phyloP scores from a whole-genome alignment of 2,329 filamentous ascomycete species.

The Aspergillus sclerotialis region DNA sequence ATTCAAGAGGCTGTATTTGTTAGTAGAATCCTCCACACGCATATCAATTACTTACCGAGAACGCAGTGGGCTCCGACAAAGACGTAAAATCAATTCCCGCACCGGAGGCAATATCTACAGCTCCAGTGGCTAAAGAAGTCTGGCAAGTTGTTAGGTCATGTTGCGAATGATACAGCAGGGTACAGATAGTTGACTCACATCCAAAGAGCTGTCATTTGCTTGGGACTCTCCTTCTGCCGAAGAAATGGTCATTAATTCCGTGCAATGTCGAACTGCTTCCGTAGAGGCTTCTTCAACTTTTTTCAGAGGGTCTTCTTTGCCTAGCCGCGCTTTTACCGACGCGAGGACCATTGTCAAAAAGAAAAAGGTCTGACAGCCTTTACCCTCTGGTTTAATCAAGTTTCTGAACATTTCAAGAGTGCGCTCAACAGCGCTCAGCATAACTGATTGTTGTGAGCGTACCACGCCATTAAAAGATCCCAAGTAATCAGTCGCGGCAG shows the following conservation, averaged over 20 bases:
- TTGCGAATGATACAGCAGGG: not conserved
- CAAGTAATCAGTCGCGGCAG: too few species aligned
- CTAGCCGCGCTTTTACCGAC: constrained; percentile 25
- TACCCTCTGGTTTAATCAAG: constrained; percentile 18
- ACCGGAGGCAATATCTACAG: constrained; percentile 7
- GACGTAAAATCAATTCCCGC: constrained; percentile 13
- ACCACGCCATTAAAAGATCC: constrained; percentile 22
- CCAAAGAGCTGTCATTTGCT: constrained; percentile 1
- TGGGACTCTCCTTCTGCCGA: constrained; percentile 15
- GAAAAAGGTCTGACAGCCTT: constrained; percentile 22
- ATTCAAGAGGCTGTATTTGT: constrained; percentile 20
- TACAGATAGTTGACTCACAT: not conserved
- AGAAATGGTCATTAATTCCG: constrained; percentile 16
- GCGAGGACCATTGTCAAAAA: constrained; percentile 22
- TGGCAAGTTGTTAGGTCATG: constrained; percentile 4
- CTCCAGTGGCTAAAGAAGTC: constrained; percentile 8
- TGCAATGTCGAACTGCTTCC: constrained; percentile 16
- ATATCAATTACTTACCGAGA: constrained; percentile 15
- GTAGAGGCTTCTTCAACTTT: constrained; percentile 17
- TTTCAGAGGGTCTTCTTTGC: constrained; percentile 19
- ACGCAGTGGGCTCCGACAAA: constrained; percentile 11
- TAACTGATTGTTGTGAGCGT: constrained; percentile 23
- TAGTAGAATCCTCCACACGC: constrained; percentile 4
- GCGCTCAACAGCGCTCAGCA: constrained; percentile 23
- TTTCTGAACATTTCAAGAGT: constrained; percentile 21